Conservation (phyloP, 768 basidiomycete genomes). For the Thelephora aurantiotincta region DNA sequence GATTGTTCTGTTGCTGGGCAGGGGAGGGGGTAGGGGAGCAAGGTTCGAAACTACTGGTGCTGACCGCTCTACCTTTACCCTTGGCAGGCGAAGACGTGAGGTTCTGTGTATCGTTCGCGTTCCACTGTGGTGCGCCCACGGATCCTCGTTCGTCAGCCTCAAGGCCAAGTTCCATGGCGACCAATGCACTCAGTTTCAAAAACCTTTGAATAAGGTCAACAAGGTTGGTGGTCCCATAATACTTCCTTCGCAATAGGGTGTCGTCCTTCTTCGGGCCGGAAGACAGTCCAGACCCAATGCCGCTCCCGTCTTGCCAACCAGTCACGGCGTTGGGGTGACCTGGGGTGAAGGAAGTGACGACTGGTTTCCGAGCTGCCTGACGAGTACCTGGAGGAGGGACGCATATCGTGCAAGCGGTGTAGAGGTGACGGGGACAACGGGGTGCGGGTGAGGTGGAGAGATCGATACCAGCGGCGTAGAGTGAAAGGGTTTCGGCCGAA, state of each 20-base stretch:
- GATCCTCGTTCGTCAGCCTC: conserved; percentile 33
- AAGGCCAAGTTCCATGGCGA: conserved; percentile 62
- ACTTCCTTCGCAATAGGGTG: conserved; percentile 40
- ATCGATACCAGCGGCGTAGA: conserved; percentile 51
- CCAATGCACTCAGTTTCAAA: conserved; percentile 61
- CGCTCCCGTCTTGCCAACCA: conserved; percentile 65
- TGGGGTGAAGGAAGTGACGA: not conserved
- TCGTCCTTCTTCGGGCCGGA: conserved; percentile 35
- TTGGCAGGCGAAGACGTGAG: conserved; percentile 1
- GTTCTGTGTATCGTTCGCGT: not conserved
- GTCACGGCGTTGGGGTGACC: conserved; percentile 36
- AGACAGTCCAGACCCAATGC: conserved; percentile 57
- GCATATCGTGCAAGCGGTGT: conserved; percentile 64
- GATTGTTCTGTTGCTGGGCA: conserved; percentile 8
- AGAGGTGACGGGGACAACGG: conserved; percentile 62
- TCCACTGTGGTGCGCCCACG: conserved; percentile 11
- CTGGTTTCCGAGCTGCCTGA: not conserved
- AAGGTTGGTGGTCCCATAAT: conserved; percentile 40
- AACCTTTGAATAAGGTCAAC: conserved; percentile 58
- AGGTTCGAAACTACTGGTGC: conserved; percentile 3
- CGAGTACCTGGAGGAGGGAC: conserved; percentile 18
- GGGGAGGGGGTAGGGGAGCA: conserved; percentile 4
- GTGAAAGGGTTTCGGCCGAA: conserved; percentile 25
- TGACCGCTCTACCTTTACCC: conserved; percentile 3
- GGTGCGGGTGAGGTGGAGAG: conserved; percentile 45